Base-by-base conservation (phyloP, 345 rosid genomes). In the Eutrema heterophyllum region DNA sequence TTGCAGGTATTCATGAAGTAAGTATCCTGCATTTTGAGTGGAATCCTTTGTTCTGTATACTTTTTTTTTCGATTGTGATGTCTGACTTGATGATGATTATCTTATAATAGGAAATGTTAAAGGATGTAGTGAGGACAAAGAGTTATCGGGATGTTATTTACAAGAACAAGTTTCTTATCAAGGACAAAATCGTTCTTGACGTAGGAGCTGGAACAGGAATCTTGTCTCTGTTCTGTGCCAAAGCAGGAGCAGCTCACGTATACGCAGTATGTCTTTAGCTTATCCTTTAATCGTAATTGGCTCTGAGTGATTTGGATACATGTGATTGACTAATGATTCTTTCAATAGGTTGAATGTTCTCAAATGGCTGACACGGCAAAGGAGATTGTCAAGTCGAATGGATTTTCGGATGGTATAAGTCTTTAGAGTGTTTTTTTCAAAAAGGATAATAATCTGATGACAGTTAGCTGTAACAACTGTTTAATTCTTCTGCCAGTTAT, bases 131-230 rank as follows among this genome's bases (percentile, higher is more conserved):
- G 74, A 88, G 97, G 83, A 94, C 97, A n/a, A 88, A 87, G 82
- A 83, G 92, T 16, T 94, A 94, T 75, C 93, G 86, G 72, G 88
- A 89, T 76, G 98, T 87, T 71, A 94, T 94, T 76, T 89, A 91
- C 76, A 86, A 88, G 78, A 94, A 94, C 81, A 89, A 81, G 81
- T 94, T 89, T 77, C 81, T 94, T 39, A 86, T 94, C 70, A 84
- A 89, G 86, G 78, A 89, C 78, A 94, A 94, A 81, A 82, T 89
- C 9, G 97, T 89, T 68, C 90, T 94, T 76, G 97, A 94, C 56
- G 97, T 94, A 33, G 99, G 98, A 77, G 97, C 97, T 55, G 98
- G 98, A 68, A 94, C 99, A 36, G 97, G 97, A 54, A 94, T 92
- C 73, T 81, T 94, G 68, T 94, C 99, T 79, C 43, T 94, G 43